Conservation (phyloP, 1,284 basidiomycete genomes). For the Puccinia polysora region DNA sequence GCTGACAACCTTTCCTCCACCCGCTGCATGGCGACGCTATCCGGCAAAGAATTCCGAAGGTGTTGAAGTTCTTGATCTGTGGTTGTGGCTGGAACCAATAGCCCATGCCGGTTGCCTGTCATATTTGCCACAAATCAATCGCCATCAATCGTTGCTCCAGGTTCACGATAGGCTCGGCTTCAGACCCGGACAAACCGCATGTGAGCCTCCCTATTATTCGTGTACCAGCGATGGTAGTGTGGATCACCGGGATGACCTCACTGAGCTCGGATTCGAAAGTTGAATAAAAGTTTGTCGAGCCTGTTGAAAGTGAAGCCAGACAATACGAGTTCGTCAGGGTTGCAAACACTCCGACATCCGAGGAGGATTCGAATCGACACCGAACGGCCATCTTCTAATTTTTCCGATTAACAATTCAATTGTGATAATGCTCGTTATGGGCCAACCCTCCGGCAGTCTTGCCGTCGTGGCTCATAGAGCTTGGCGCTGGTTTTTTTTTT, state of each 20-base stretch:
- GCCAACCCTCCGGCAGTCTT: too few species aligned
- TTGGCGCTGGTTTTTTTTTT: too few species aligned
- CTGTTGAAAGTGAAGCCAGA: constrained; percentile 52
- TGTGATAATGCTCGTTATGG: too few species aligned
- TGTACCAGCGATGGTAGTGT: constrained; percentile 92
- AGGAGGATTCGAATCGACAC: constrained; percentile 41
- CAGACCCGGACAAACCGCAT: constrained; percentile 61
- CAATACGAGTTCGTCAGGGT: constrained; percentile 75
- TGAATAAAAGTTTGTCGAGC: constrained; percentile 96
- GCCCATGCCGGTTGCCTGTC: constrained; percentile 73
- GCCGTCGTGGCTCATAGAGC: too few species aligned
- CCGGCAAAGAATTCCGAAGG: constrained; percentile 91
- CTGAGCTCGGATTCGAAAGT: constrained; percentile 58
- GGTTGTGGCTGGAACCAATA: constrained; percentile 90
- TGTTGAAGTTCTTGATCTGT: constrained; percentile 99
- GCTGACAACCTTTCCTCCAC: constrained; percentile 95
- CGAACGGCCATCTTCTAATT: constrained; percentile 31
- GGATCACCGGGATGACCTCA: constrained; percentile 91
- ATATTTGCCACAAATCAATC: neutral
- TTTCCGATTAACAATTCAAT: neutral
- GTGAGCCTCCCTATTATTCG: constrained; percentile 89
- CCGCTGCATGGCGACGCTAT: constrained; percentile 83
- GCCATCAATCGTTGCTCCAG: neutral
- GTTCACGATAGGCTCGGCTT: neutral
- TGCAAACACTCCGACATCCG: constrained; percentile 55